Conservation (phyloP, 139 green algal genomes). For the Edaphochlamys debaryana region DNA sequence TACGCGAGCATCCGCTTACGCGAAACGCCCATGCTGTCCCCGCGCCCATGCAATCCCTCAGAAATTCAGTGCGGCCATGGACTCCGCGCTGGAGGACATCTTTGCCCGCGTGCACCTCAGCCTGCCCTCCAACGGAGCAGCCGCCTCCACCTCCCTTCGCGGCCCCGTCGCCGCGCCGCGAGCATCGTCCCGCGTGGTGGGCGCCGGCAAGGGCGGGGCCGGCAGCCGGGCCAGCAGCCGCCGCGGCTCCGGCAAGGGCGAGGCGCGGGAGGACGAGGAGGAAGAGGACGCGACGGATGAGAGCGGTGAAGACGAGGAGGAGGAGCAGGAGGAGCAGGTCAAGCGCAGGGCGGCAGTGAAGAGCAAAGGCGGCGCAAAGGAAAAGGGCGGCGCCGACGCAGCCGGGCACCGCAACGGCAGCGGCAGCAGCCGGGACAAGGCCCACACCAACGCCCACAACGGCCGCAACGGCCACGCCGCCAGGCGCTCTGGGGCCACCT, state of each 20-base stretch:
- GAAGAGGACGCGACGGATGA: background rate
- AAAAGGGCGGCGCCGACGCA: background rate
- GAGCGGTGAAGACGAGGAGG: too few relatives aligned
- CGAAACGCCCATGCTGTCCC: too few relatives aligned
- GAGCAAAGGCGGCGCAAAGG: background rate
- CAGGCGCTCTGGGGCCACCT: too few relatives aligned
- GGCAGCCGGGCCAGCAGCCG: background rate
- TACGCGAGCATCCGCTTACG: too few relatives aligned
- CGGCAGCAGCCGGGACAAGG: background rate
- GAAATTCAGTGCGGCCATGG: constrained; percentile 29
- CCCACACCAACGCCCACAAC: too few relatives aligned
- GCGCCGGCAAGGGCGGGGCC: background rate
- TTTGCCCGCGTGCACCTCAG: constrained; percentile 5
- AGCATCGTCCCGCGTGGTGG: too few relatives aligned
- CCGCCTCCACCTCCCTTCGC: too few relatives aligned
- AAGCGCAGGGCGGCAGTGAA: too few relatives aligned
- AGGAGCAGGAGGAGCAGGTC: background rate
- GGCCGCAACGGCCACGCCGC: too few relatives aligned
- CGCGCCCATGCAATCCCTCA: background rate
- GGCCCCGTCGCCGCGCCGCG: too few relatives aligned
- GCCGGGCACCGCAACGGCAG: background rate
- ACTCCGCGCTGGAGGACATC: constrained; percentile 12
- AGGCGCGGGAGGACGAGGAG: background rate
- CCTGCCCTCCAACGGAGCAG: background rate
- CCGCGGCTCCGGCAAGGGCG: too few relatives aligned